phyloP scores from a whole-genome alignment of 176 grass and related monocot species.

The Melocanna baccifera region DNA sequence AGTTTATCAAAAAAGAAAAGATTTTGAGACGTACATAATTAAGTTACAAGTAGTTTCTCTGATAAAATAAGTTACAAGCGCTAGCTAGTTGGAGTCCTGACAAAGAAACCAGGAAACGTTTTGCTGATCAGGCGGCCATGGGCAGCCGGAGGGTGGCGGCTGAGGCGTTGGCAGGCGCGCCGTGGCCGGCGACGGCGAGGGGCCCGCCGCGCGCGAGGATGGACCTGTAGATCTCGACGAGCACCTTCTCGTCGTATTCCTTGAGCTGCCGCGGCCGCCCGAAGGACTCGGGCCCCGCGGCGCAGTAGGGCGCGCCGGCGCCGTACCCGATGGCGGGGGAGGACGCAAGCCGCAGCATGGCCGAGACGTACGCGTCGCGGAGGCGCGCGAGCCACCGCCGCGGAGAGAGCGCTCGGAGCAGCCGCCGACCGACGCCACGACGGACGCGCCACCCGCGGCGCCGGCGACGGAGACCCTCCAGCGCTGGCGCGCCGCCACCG shows the following conservation, averaged over 20 bases:
- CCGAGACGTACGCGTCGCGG: constrained; percentile 60
- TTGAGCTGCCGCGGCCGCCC: constrained; percentile 28
- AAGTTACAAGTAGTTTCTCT: neutral
- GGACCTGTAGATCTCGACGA: constrained; percentile 66
- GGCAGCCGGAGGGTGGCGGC: constrained; percentile 15
- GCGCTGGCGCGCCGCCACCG: neutral
- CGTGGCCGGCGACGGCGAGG: neutral
- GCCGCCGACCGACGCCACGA: constrained; percentile 24
- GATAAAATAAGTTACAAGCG: neutral
- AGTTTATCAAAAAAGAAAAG: neutral
- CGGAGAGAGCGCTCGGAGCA: constrained; percentile 40
- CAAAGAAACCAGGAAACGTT: neutral
- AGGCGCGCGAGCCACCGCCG: constrained; percentile 45
- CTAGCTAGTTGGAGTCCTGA: neutral
- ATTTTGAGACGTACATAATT: neutral
- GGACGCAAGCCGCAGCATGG: constrained; percentile 55
- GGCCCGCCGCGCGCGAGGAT: constrained; percentile 34
- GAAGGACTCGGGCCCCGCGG: neutral
- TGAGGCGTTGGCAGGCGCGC: neutral
- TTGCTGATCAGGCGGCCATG: neutral
- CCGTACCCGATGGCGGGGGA: constrained; percentile 42
- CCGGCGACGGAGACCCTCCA: neutral
- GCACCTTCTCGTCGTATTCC: constrained; percentile 67
- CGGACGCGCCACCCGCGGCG: constrained; percentile 41
- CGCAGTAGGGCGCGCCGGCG: constrained; percentile 24